Base-by-base conservation (phyloP, 1,284 basidiomycete species). In the Heliocybe sulcata region DNA sequence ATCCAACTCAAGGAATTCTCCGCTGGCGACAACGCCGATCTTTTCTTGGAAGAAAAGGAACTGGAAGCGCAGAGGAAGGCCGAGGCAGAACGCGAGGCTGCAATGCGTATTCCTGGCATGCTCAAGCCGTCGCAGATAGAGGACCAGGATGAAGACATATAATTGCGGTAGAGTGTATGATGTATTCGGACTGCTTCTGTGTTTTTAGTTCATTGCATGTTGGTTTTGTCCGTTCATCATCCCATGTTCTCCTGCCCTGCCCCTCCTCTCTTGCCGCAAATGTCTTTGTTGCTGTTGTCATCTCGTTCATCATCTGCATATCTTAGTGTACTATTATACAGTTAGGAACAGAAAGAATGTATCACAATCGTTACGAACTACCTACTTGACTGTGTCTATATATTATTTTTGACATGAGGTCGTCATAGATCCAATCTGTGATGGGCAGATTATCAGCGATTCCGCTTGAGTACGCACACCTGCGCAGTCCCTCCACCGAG, bases 21-120 rank as follows among this genome's bases (percentile, higher is more conserved):
- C 19, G 47, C 23, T 4, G 90, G 86, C 45, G 88, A 91, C 67
- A 90, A 90, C 57, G 78, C 87, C 25, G 92, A 98, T 62, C 77
- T 98, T 38, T 98, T 82, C 74, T 76, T 93, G 57, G 97, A 98
- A 66, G 97, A 99, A 72, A 97, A 94, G 73, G 96, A 99, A 70
- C 83, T 85, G 3, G 95, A 97, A 70, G 77, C 79, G 55, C 73
- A 84, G 62, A 67, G 71, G 59, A 81, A 82, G 71, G 78, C 84
- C 0, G 83, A 87, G 58, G 87, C 85, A 58, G 94, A 98, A 72
- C 86, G 89, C 55, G 84, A 94, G 73, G 81, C 86, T 31, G 95
- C 95, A 19, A 90, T 92, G 78, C 84, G 91, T 61, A 94, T 99
- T 59, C 97, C 96, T n/a, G 97, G 97, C 55, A 93, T 99, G 91